A percentile compares a stretch with the other conserved stretches of the same genome.
These are phyloP conservation scores for Populus tomentosa DNA, from an alignment of 441 rosid genomes.

Conservation along the genomic window DNA sequence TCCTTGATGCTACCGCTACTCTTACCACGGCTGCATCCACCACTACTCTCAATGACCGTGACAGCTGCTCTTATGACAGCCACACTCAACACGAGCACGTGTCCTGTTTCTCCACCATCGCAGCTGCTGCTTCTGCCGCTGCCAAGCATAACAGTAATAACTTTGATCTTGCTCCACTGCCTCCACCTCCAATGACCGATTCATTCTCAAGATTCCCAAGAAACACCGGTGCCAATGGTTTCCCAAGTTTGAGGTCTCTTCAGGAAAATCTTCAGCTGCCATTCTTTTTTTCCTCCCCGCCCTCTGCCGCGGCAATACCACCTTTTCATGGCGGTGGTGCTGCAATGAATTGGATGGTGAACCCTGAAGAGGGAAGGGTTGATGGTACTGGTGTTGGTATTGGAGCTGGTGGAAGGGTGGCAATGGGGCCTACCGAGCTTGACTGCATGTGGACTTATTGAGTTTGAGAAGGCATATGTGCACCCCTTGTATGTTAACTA, in stretches of 20 bases:
- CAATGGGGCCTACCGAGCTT: conserved; percentile 44
- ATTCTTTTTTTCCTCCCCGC: conserved; percentile 34
- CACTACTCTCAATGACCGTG: conserved; percentile 27
- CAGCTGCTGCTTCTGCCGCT: conserved; percentile 40
- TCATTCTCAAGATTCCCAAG: conserved; percentile 27
- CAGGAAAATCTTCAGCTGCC: conserved; percentile 73
- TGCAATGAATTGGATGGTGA: conserved; percentile 32
- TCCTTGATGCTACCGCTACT: conserved; percentile 38
- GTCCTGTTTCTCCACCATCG: conserved; percentile 99
- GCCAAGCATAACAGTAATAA: conserved; percentile 12
- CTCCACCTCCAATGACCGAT: conserved; percentile 19
- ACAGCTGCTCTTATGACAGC: conserved; percentile 59
- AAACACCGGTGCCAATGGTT: conserved; percentile 35
- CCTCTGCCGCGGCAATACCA: conserved; percentile 27
- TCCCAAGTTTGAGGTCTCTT: conserved; percentile 67
- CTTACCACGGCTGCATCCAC: background rate
- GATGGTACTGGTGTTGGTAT: background rate
- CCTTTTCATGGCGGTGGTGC: conserved; percentile 24
- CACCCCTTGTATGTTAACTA: background rate
- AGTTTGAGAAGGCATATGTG: background rate
- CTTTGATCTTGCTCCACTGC: conserved; percentile 22
- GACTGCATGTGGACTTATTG: conserved; percentile 75
- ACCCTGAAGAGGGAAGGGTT: conserved; percentile 24
- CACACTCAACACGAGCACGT: conserved; percentile 71
- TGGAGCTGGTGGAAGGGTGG: background rate